These are phyloP conservation scores for Auxenochlorella pyrenoidosa DNA, from an alignment of 139 green algal genomes.

Conservation along the genomic window DNA sequence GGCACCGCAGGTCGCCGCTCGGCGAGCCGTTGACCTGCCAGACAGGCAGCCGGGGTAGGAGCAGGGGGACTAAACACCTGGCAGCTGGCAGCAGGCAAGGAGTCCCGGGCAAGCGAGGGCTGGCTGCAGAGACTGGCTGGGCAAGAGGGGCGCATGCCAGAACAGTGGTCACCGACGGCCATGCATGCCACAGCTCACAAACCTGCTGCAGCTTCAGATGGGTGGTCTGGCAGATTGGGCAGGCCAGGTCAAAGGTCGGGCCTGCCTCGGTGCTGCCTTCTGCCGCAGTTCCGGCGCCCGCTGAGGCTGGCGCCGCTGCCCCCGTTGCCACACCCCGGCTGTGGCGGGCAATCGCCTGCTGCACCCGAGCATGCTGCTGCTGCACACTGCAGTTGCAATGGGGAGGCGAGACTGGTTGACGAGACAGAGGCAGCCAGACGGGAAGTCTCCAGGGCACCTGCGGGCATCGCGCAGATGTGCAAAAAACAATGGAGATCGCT, in stretches of 20 bases:
- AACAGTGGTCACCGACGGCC: no score
- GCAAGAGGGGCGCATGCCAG: no score
- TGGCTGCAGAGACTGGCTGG: no score
- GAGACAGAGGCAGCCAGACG: background rate
- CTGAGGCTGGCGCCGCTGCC: background rate
- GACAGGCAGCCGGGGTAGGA: background rate
- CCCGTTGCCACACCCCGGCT: no score
- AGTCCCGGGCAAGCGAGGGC: background rate
- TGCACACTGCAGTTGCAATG: background rate
- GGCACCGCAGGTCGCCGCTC: constrained; percentile 34
- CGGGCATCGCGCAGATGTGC: background rate
- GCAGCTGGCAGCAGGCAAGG: no score
- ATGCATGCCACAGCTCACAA: background rate
- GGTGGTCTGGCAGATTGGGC: constrained; percentile 63
- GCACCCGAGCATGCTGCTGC: background rate
- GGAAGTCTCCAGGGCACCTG: no score
- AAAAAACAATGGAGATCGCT: background rate
- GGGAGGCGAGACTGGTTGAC: background rate
- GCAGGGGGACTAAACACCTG: background rate
- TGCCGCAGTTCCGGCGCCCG: background rate
- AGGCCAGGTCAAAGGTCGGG: constrained; percentile 52
- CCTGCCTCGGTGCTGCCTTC: no score
- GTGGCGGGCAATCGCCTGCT: background rate
- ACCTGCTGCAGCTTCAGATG: constrained; percentile 35
- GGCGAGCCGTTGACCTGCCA: background rate